These are phyloP conservation scores for Podaxis rugospora DNA, from an alignment of 768 basidiomycete genomes.

Conservation along the genomic window DNA sequence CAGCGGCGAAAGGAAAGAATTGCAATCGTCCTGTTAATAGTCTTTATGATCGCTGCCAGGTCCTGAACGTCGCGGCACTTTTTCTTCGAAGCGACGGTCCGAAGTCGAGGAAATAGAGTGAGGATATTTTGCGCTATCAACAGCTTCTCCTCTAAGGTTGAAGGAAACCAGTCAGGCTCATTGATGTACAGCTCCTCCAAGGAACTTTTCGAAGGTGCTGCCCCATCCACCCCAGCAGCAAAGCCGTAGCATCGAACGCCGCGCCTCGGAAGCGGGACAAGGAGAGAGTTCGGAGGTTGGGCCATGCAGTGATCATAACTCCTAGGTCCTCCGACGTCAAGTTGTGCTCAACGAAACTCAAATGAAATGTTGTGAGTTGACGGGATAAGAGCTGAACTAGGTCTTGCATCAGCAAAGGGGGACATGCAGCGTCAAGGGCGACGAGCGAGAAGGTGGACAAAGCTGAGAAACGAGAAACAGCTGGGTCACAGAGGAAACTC, in stretches of 20 bases:
- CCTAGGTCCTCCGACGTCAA: background rate
- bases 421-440: conserved; percentile 25
- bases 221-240: background rate
- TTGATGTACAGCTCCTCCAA: background rate
- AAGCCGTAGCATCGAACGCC: too few species aligned
- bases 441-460: too few species aligned
- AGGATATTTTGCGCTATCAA: background rate
- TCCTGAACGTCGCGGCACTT: too few species aligned
- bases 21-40: too few species aligned
- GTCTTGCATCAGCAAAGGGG: background rate
- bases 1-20: too few species aligned
- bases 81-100: background rate
- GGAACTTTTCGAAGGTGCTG: background rate
- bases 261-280: background rate
- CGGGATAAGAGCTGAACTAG: background rate
- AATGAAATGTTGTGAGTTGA: background rate
- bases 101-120: background rate
- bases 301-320: background rate
- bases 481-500: too few species aligned
- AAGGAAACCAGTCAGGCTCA: background rate
- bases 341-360: background rate
- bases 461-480: too few species aligned
- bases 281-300: background rate
- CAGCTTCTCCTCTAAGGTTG: background rate
- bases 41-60: too few species aligned